phyloP scores from a whole-genome alignment of 345 rosid genomes.

The thale cress (Arabidopsis thaliana) region TAIR10.1 NC_003071.7:8442501-8443000 shows the following conservation, averaged over 20 bases:
- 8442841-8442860: constrained; percentile 88
- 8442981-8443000: constrained; percentile 1
- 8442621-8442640: constrained; percentile 99
- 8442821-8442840: constrained; percentile 87
- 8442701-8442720: constrained; percentile 10
- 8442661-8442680: constrained; percentile 99
- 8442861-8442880: constrained; percentile 99
- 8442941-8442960: constrained; percentile 84
- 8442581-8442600: constrained; percentile 9
- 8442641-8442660: constrained; percentile 94
- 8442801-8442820: constrained; percentile 96
- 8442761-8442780: constrained; percentile 58
- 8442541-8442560: constrained; percentile 18
- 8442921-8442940: constrained; percentile 95
- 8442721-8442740: constrained; percentile 8
- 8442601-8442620: constrained; percentile 99
- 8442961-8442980: constrained; percentile 2
- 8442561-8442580: constrained; percentile 4
- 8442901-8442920: constrained; percentile 89
- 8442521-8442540: background rate
- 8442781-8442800: constrained; percentile 97
- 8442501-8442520: background rate
- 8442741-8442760: constrained; percentile 1
- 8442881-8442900: constrained; percentile 96
- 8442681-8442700: constrained; percentile 81